Percentiles rank a stretch among this genome's conserved stretches.
phyloP scores from a whole-genome alignment of 2,329 filamentous ascomycete genomes.

The Beauveria pseudobassiana region DNA sequence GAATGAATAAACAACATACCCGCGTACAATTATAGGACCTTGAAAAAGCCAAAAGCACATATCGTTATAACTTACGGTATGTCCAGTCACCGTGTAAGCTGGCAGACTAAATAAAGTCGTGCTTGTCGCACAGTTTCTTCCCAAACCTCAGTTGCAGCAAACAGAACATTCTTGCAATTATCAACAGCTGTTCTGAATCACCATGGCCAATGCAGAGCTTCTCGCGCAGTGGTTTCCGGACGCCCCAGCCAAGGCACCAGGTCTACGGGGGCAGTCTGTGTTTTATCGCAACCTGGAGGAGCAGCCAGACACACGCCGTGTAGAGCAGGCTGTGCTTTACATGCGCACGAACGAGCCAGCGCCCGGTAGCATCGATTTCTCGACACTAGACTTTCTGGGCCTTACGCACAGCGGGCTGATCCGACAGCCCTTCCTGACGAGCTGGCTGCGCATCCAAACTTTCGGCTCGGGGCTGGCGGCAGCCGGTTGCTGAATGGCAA shows the following conservation, averaged over 20 bases:
- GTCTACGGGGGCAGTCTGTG: constrained; percentile 2
- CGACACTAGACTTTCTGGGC: neutral
- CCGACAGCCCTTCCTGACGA: neutral
- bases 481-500: neutral
- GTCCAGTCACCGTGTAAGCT: neutral
- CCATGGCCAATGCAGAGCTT: neutral
- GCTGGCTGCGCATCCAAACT: neutral
- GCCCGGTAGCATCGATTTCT: neutral
- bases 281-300: constrained; percentile 7
- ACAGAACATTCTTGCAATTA: neutral
- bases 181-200: neutral
- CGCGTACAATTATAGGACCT: neutral
- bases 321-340: neutral
- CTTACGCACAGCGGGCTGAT: neutral
- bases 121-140: neutral
- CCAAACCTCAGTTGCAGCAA: neutral
- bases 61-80: neutral
- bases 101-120: neutral
- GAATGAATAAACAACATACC: neutral
- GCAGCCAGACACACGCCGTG: neutral
- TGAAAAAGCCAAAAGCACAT: neutral
- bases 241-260: neutral
- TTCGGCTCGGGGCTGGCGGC: neutral
- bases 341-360: neutral
- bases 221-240: neutral